Base-by-base conservation (phyloP, 495 filamentous ascomycete genomes). In the Copromyces sp. region DNA sequence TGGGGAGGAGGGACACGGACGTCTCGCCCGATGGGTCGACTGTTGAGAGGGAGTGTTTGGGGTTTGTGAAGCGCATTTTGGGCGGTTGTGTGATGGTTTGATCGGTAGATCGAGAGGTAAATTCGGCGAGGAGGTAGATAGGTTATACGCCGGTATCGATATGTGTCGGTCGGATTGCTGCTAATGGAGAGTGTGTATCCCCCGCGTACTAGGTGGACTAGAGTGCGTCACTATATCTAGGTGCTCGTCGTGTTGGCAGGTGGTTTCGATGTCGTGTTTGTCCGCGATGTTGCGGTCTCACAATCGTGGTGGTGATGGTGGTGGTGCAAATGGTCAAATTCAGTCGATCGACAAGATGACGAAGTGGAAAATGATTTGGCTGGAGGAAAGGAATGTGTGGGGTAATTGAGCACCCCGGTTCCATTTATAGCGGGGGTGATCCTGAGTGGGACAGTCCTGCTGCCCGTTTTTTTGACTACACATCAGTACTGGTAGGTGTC, bases 1-100 rank as follows among this genome's bases (percentile, higher is more conserved):
- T 90, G 3, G 95, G 94, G 68, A 93, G 87, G 68, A 99, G 85
- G 38, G 91, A 93, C 75, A 97, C 89, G 71, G 84, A 89, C 12
- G 92, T 93, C 4, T 91, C 90, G 24, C 71, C 73, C 1, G 53
- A 65, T 29, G 53, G 53, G 85, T 92, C 93, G 83, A 93, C 84
- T 40, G 88, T 88, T 74, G 92, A 89, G 72, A 96, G 90, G 70
- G 81, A 76, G 71, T 90, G 81, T 39, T 80, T 81, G 71, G 76
- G 76, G 14, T 73, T 74, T 0, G 75, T 74, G 71, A 79, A 75
- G 20, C 77, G 79, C 79, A 81, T 81, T n/a, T 32, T 74, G 68
- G 68, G 17, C 35, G 14, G 40, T 42, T 42, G 5, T 24, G 6
- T 0, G n/a, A 6, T 61, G 14, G 2, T n/a, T 11, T 16, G 9